Conservation (phyloP, 345 rosid genomes). For the Atalantia buxifolia region DNA sequence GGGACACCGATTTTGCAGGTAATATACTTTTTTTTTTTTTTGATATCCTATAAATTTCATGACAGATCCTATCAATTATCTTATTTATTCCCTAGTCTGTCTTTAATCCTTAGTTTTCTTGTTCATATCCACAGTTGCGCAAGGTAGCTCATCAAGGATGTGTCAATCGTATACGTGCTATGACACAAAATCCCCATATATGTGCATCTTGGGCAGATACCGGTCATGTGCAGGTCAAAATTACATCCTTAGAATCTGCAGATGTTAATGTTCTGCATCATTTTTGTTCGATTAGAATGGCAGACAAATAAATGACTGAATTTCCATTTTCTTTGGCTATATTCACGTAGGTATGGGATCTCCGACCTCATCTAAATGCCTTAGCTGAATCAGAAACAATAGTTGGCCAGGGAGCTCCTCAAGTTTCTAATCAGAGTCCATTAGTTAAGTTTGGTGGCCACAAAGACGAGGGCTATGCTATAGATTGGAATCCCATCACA, state of each 20-base stretch:
- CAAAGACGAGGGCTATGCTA: slow-evolving; percentile 90
- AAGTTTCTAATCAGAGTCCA: slow-evolving; percentile 79
- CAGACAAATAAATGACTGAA: not conserved
- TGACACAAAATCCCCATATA: slow-evolving; percentile 85
- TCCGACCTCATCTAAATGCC: slow-evolving; percentile 77
- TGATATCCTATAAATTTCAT: not conserved
- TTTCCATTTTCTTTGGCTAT: not conserved
- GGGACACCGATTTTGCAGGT: slow-evolving; percentile 67
- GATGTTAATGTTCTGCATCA: not conserved
- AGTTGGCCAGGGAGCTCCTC: slow-evolving; percentile 44
- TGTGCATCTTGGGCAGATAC: slow-evolving; percentile 96
- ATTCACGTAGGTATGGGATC: slow-evolving; percentile 75
- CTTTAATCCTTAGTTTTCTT: slow-evolving; percentile 6
- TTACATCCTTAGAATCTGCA: not conserved
- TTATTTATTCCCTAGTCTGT: not conserved
- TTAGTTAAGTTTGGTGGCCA: slow-evolving; percentile 72
- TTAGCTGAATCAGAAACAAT: slow-evolving; percentile 70
- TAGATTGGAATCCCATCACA: slow-evolving; percentile 90
- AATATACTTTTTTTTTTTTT: slow-evolving; percentile 10
- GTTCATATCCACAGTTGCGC: slow-evolving; percentile 47
- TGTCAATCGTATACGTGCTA: slow-evolving; percentile 87
- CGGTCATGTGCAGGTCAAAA: slow-evolving; percentile 81
- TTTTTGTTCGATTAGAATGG: not conserved
- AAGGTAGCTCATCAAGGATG: slow-evolving; percentile 85
- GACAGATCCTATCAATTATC: not conserved